These are phyloP conservation scores for Raphanus hybrid DNA, from an alignment of 441 rosid genomes.

Conservation along the genomic window DNA sequence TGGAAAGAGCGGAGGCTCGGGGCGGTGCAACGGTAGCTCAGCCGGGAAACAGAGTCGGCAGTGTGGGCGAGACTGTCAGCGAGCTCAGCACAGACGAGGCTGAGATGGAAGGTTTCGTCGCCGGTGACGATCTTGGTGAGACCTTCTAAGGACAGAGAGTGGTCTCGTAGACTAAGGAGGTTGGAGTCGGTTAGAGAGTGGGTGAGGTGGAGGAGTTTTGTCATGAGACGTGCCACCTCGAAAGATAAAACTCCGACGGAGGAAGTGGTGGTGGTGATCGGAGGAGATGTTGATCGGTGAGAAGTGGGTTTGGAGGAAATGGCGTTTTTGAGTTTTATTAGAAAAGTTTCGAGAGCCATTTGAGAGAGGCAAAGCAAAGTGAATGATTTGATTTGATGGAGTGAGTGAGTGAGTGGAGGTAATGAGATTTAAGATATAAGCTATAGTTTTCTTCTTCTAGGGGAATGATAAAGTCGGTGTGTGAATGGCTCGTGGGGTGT, in stretches of 20 bases:
- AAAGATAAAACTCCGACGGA: constrained; percentile 74
- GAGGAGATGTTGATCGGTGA: constrained; percentile 40
- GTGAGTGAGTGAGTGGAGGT: constrained; percentile 7
- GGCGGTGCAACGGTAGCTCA: constrained; percentile 62
- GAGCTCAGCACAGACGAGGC: constrained; percentile 85
- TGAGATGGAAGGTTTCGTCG: constrained; percentile 77
- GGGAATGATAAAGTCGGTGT: constrained; percentile 38
- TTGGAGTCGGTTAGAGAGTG: constrained; percentile 78
- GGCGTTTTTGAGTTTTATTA: constrained; percentile 70
- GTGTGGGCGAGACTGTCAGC: constrained; percentile 60
- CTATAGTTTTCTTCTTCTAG: constrained; percentile 23
- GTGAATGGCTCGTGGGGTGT: constrained; percentile 62
- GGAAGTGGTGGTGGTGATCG: constrained; percentile 35
- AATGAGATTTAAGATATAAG: constrained; percentile 38
- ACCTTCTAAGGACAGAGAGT: constrained; percentile 75
- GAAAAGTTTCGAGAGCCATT: constrained; percentile 86
- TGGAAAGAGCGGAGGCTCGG: constrained; percentile 55
- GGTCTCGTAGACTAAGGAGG: constrained; percentile 63
- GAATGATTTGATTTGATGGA: constrained; percentile 29
- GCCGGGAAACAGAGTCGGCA: constrained; percentile 61
- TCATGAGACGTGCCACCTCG: constrained; percentile 81
- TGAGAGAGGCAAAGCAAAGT: constrained; percentile 11
- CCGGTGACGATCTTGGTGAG: constrained; percentile 79
- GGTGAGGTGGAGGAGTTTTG: constrained; percentile 83
- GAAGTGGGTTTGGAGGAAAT: constrained; percentile 59